Conservation (phyloP, 2,329 filamentous ascomycete species). For the Whalleya microplaca region DNA sequence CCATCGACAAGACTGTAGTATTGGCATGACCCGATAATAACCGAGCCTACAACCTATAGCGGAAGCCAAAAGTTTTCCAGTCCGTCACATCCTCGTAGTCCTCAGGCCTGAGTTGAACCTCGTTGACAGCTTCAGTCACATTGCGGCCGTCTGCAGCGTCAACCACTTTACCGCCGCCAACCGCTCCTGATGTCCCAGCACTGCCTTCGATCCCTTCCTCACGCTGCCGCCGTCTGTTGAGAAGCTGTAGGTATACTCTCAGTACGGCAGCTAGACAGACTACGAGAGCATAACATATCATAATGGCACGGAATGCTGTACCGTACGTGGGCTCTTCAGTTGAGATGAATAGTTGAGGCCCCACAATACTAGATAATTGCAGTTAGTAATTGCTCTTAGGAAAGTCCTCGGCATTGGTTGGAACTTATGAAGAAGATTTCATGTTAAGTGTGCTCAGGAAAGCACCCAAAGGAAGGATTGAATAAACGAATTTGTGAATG, state of each 20-base stretch:
- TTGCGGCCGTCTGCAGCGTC: conserved; percentile 29
- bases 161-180: conserved; percentile 43
- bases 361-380: conserved; percentile 43
- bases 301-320: conserved; percentile 58
- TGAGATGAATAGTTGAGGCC: conserved; percentile 58
- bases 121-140: conserved; percentile 38
- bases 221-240: conserved; percentile 47
- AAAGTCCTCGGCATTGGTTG: neutral
- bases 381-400: conserved; percentile 1
- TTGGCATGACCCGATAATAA: too few species aligned
- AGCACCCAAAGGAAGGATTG: too few species aligned
- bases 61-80: conserved; percentile 61
- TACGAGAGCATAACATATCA: conserved; percentile 58
- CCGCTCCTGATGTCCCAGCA: conserved; percentile 45
- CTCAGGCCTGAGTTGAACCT: conserved; percentile 44
- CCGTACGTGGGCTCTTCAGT: conserved; percentile 54
- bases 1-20: too few species aligned
- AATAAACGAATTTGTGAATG: neutral
- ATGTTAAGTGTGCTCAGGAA: too few species aligned
- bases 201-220: conserved; percentile 51
- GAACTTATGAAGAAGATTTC: neutral
- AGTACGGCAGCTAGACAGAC: conserved; percentile 48
- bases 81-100: conserved; percentile 64
- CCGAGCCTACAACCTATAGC: conserved; percentile 50
- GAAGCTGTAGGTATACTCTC: conserved; percentile 50